Evolutionary conservation across 129 eudicot species (phyloP), one percentile per base, ranked within the genome.

Genomic region (Pulicaria dysenterica): DNA sequence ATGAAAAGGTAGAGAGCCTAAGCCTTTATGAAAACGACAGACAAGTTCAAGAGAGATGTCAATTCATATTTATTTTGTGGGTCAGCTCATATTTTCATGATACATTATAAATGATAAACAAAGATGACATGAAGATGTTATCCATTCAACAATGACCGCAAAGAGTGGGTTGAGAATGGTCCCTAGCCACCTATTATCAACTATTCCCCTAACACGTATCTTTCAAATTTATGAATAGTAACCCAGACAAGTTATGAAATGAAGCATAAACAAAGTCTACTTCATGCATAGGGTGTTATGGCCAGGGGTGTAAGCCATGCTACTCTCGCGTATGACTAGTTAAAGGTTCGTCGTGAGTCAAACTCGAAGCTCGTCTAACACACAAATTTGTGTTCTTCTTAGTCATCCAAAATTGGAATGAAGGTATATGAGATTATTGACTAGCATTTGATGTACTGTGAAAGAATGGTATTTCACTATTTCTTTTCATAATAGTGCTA

Each of bases 101-200:
- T 42, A 55, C 11, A 50, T 24, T 1, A 24, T 24, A 24, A 24
- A 24, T 24, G 31, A 24, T 24, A 24, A 24, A 24, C 31, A 13
- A 42, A 24, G 54, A 70, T 72, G 67, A 70, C 19, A 41, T 6
- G 39, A 55, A 39, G 51, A 44, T 56, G 75, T 70, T 61, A 70
- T 71, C 75, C 54, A 57, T 42, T 40, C 12, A 31, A 70, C 64
- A 31, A 56, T 57, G 43, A 53, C 49, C 55, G 41, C 19, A 61
- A 44, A 44, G 58, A 58, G 58, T 72, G 54, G 67, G 64, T 45
- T 56, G 57, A 57, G 57, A 57, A 31, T 72, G 13, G 76, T 72
- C 76, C 67, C 77, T 24, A 24, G 31, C 31, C n/a, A n/a, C n/a
- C n/a, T 72, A 45, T 72, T 46, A 58, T 72, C 76, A 72, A 72